Conservation (phyloP, 352 stramenopile genomes). For the Phytophthora pistaciae region DNA sequence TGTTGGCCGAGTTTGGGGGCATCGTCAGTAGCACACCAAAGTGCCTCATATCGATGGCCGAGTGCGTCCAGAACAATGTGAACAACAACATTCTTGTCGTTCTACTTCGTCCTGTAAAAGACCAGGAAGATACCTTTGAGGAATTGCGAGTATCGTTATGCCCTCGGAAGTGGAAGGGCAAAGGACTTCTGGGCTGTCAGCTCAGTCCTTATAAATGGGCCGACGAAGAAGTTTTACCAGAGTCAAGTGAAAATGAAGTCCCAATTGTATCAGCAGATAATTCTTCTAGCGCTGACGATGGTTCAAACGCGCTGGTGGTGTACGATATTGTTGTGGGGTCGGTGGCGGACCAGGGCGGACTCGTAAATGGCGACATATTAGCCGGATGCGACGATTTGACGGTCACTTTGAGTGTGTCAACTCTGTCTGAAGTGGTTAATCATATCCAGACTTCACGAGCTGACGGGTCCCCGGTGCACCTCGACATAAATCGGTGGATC, state of each 20-base stretch:
- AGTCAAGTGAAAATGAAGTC: slow-evolving; percentile 1
- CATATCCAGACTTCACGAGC: slow-evolving; percentile 22
- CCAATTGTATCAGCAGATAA: neutral
- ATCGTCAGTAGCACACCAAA: slow-evolving; percentile 56
- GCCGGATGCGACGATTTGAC: slow-evolving; percentile 46
- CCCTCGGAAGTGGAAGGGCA: slow-evolving; percentile 70
- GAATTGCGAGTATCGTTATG: slow-evolving; percentile 28
- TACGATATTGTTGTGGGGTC: slow-evolving; percentile 45
- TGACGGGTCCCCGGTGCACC: slow-evolving; percentile 7
- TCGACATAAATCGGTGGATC: slow-evolving; percentile 64
- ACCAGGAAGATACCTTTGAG: slow-evolving; percentile 15
- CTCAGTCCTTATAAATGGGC: slow-evolving; percentile 71
- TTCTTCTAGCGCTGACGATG: slow-evolving; percentile 12
- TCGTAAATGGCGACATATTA: slow-evolving; percentile 61
- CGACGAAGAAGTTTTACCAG: slow-evolving; percentile 2
- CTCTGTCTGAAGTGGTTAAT: slow-evolving; percentile 20
- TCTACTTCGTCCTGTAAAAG: slow-evolving; percentile 38
- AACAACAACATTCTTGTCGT: slow-evolving; percentile 43
- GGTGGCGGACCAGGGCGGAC: slow-evolving; percentile 38
- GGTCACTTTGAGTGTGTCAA: slow-evolving; percentile 8
- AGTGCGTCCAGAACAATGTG: slow-evolving; percentile 58
- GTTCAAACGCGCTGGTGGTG: slow-evolving; percentile 44
- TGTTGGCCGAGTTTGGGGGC: slow-evolving; percentile 62
- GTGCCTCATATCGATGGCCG: slow-evolving; percentile 58
- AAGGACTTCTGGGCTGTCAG: slow-evolving; percentile 71